Evolutionary conservation across 2,329 filamentous ascomycete species (phyloP).

Genomic region (Cytospora chrysosperma): DNA sequence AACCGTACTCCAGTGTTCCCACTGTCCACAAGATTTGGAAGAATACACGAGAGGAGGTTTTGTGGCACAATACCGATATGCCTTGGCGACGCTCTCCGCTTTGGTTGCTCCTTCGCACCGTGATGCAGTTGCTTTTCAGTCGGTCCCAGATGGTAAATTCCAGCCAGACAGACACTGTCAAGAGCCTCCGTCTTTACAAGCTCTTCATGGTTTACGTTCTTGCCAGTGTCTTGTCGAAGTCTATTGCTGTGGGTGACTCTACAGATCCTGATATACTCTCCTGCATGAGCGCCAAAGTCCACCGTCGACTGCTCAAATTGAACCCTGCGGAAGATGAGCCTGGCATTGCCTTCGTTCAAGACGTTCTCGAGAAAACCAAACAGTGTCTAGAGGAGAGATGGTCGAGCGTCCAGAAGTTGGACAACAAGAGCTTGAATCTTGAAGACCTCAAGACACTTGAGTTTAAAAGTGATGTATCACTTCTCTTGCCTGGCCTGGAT

Average conservation of each 20-base stretch:
- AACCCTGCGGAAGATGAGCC: neutral
- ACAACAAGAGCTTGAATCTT: neutral
- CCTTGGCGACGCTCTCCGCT: constrained; percentile 25
- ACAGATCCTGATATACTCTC: constrained; percentile 34
- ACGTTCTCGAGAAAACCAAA: neutral
- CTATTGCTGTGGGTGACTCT: constrained; percentile 13
- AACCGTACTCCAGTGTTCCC: constrained; percentile 36
- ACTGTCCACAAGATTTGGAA: constrained; percentile 43
- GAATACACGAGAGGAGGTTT: constrained; percentile 53
- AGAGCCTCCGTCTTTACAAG: constrained; percentile 43
- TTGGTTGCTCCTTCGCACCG: constrained; percentile 23
- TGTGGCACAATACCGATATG: constrained; percentile 35
- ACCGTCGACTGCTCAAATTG: constrained; percentile 43
- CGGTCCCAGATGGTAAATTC: neutral
- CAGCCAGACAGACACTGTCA: neutral
- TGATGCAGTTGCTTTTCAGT: constrained; percentile 19
- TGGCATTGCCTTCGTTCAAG: neutral
- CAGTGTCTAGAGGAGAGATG: neutral
- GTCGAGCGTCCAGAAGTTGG: neutral
- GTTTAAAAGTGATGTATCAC: neutral
- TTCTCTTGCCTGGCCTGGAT: neutral
- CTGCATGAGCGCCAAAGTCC: constrained; percentile 45
- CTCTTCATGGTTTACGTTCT: constrained; percentile 49
- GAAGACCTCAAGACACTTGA: neutral
- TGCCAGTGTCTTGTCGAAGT: constrained; percentile 35